Conservation (phyloP, 805 yeast species). For the Saccharomycopsis sp. region DNA sequence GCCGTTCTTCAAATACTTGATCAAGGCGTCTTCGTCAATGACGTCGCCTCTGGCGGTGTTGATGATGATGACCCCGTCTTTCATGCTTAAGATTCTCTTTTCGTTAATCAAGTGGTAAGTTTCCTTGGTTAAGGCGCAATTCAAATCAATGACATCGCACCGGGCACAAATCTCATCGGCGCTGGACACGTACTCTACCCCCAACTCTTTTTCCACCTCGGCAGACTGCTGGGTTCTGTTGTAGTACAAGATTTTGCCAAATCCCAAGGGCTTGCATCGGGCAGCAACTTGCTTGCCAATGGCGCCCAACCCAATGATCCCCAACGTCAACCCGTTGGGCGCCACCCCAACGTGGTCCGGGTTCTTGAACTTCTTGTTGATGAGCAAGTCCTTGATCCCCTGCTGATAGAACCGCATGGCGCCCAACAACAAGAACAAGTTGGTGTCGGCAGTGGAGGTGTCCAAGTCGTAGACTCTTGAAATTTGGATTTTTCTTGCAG, state of each 20-base stretch:
- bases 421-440: constrained; percentile 40
- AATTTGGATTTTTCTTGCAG: constrained; percentile 35
- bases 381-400: constrained; percentile 32
- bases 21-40: constrained; percentile 54
- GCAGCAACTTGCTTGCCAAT: constrained; percentile 37
- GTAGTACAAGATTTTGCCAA: constrained; percentile 35
- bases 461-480: constrained; percentile 46
- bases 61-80: constrained; percentile 64
- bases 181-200: constrained; percentile 26
- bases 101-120: constrained; percentile 34
- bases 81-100: constrained; percentile 56
- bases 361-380: constrained; percentile 37
- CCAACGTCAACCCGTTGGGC: constrained; percentile 35
- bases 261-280: constrained; percentile 35
- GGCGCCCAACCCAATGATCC: constrained; percentile 41
- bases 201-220: constrained; percentile 28
- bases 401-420: constrained; percentile 40
- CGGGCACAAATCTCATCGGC: constrained; percentile 25
- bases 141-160: constrained; percentile 30
- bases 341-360: constrained; percentile 31
- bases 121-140: constrained; percentile 33
- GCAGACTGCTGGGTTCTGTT: constrained; percentile 31
- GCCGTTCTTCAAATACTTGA: constrained; percentile 48
- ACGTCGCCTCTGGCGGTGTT: constrained; percentile 90
- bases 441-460: constrained; percentile 50